Evolutionary conservation across 1,284 basidiomycete species (phyloP).

Genomic region (Apiotrichum mycotoxinovorans): DNA sequence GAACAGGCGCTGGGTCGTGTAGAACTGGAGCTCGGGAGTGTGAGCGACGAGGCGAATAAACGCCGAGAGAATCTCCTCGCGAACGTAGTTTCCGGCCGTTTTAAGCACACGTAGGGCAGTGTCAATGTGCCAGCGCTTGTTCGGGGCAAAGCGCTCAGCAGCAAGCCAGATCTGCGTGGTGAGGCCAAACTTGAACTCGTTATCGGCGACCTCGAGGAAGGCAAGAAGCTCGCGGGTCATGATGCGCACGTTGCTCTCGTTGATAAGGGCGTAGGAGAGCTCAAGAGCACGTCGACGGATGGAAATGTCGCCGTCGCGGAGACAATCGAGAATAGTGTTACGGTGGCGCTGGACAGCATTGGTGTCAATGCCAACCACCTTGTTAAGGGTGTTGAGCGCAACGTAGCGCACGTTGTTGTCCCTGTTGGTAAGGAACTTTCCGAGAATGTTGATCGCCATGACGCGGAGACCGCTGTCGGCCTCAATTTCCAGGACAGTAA

Average conservation of each 20-base stretch:
- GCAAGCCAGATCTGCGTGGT: constrained; percentile 96
- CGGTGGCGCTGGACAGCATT: constrained; percentile 97
- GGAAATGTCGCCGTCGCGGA: constrained; percentile 97
- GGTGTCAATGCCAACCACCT: constrained; percentile 96
- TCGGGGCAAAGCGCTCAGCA: constrained; percentile 94
- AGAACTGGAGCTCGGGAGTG: constrained; percentile 94
- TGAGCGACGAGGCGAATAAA: constrained; percentile 96
- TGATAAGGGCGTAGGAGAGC: constrained; percentile 95
- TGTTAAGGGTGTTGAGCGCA: constrained; percentile 96
- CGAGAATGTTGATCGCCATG: constrained; percentile 99
- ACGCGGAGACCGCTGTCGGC: constrained; percentile 93
- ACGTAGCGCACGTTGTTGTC: constrained; percentile 99
- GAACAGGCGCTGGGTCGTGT: constrained; percentile 91
- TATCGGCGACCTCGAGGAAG: constrained; percentile 96
- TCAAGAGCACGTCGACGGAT: constrained; percentile 95
- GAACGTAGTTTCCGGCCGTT: constrained; percentile 97
- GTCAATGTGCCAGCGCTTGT: constrained; percentile 99
- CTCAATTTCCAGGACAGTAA: constrained; percentile 97
- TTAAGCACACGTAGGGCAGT: constrained; percentile 90
- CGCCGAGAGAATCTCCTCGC: constrained; percentile 91
- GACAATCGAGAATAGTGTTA: constrained; percentile 95
- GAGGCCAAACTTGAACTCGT: constrained; percentile 97
- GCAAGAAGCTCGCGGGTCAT: constrained; percentile 88
- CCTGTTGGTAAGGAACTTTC: constrained; percentile 95
- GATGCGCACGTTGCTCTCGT: constrained; percentile 89